Conservation (phyloP, 2,329 filamentous ascomycete species). For the Magnaporthiopsis poae region DNA sequence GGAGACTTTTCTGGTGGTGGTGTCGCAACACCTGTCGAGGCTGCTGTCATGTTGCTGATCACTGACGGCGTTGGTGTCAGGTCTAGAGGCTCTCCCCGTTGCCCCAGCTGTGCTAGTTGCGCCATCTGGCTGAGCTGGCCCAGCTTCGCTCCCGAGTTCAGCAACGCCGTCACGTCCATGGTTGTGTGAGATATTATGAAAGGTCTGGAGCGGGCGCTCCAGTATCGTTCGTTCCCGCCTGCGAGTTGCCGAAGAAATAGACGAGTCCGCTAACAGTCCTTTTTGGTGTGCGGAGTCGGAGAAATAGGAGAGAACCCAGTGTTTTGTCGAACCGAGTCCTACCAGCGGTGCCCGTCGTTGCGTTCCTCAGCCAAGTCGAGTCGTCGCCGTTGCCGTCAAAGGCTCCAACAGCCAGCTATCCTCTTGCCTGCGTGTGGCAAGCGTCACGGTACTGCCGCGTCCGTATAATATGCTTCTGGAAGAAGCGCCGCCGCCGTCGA, state of each 20-base stretch:
- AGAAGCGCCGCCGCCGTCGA: background rate
- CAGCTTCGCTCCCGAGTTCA: slow-evolving; percentile 20
- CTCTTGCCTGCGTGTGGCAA: background rate
- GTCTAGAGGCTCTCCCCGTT: slow-evolving; percentile 13
- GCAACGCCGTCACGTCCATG: slow-evolving; percentile 33
- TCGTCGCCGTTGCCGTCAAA: background rate
- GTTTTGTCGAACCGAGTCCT: slow-evolving; percentile 1
- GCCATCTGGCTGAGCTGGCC: background rate
- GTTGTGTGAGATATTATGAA: slow-evolving; percentile 5
- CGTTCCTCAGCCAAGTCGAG: background rate
- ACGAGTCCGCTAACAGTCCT: background rate
- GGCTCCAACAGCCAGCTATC: background rate
- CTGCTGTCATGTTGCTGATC: slow-evolving; percentile 15
- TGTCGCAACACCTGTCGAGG: slow-evolving; percentile 21
- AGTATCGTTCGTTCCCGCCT: background rate
- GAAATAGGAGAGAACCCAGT: slow-evolving; percentile 1
- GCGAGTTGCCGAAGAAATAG: background rate
- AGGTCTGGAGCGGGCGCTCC: background rate
- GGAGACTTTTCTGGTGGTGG: slow-evolving; percentile 23
- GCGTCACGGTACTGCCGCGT: background rate
- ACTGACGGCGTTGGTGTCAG: slow-evolving; percentile 17
- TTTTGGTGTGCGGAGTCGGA: slow-evolving; percentile 1
- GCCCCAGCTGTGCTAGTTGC: slow-evolving; percentile 19
- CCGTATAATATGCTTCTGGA: background rate
- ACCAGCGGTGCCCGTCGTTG: background rate